Evolutionary conservation across 140 eudicot species (phyloP).

Genomic region (Flaveria floridana): DNA sequence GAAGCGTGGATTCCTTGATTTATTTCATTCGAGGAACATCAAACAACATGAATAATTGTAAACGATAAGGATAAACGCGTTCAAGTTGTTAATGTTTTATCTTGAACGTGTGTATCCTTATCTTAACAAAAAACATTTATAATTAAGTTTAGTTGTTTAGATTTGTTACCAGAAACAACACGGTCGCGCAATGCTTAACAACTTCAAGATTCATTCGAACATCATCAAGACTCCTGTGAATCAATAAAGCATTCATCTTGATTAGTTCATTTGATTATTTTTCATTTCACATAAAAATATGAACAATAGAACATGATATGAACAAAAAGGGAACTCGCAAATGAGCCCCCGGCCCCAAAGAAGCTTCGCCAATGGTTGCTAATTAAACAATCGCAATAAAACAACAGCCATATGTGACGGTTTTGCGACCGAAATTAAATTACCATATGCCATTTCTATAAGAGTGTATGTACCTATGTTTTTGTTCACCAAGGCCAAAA

Average conservation of each 20-base stretch:
- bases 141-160: background rate
- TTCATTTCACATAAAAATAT: background rate
- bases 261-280: background rate
- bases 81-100: background rate
- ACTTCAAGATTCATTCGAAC: conserved; percentile 97
- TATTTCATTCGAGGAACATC: background rate
- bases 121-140: background rate
- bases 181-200: conserved; percentile 90
- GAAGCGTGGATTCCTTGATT: conserved; percentile 75
- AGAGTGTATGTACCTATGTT: conserved; percentile 61
- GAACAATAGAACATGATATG: background rate
- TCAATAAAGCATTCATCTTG: background rate
- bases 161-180: conserved; percentile 64
- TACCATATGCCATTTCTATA: background rate
- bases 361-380: background rate
- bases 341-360: too few relatives aligned
- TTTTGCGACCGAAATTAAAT: background rate
- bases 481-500: conserved; percentile 93
- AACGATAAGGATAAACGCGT: background rate
- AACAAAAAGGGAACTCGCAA: too few relatives aligned
- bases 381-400: too few relatives aligned
- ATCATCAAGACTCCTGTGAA: conserved; percentile 87
- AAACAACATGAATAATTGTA: background rate
- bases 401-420: too few relatives aligned
- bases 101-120: background rate